Conservation (phyloP, 202 grass and related monocot genomes). For the Dendrocalamus latiflorus region DNA sequence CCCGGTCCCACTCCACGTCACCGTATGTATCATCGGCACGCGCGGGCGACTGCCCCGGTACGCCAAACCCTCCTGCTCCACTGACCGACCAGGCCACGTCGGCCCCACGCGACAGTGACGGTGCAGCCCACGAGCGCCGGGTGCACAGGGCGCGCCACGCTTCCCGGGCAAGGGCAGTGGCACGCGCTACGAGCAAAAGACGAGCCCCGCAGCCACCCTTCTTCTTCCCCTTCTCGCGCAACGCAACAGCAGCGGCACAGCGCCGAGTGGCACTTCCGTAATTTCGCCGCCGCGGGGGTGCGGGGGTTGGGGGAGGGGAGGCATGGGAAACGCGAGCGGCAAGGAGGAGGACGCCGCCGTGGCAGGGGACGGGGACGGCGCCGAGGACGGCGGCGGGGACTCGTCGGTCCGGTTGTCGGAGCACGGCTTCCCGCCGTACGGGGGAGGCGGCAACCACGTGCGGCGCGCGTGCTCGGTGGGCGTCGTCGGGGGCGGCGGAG, state of each 20-base stretch:
- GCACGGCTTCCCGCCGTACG: slow-evolving; percentile 40
- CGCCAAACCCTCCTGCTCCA: neutral
- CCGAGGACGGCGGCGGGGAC: slow-evolving; percentile 45
- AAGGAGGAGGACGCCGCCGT: slow-evolving; percentile 55
- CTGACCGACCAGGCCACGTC: neutral
- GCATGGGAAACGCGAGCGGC: slow-evolving; percentile 80
- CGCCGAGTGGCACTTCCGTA: slow-evolving; percentile 54
- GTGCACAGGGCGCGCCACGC: slow-evolving; percentile 21
- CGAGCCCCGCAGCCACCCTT: neutral
- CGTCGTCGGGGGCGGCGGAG: slow-evolving; percentile 16
- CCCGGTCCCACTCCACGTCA: slow-evolving; percentile 49
- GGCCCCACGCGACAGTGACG: neutral
- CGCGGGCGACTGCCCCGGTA: neutral
- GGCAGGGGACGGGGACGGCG: slow-evolving; percentile 32
- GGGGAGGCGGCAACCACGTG: slow-evolving; percentile 34
- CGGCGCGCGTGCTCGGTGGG: slow-evolving; percentile 38
- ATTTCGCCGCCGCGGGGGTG: slow-evolving; percentile 32
- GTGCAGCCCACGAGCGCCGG: slow-evolving; percentile 2
- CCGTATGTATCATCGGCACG: slow-evolving; percentile 23
- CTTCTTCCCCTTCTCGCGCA: neutral
- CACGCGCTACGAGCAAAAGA: slow-evolving; percentile 9
- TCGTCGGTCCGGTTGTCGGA: slow-evolving; percentile 44
- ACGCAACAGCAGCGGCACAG: slow-evolving; percentile 11
- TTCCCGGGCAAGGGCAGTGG: slow-evolving; percentile 28
- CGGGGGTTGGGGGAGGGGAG: neutral